Conservation (phyloP, 352 stramenopile genomes). For the Phytophthora tentaculata region DNA sequence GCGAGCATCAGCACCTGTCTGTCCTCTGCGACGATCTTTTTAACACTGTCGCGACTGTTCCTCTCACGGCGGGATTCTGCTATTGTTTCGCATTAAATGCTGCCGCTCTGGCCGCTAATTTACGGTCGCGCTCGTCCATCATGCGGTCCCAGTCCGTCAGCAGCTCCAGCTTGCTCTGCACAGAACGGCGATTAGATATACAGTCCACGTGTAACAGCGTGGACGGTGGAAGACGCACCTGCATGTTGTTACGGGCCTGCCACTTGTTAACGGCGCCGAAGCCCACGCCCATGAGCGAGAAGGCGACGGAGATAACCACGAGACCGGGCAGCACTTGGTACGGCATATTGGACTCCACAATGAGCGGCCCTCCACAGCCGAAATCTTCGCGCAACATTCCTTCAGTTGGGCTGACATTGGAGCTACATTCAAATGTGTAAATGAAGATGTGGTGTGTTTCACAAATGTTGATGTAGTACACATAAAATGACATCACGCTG, state of each 20-base stretch:
- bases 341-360: conserved; percentile 61
- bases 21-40: conserved; percentile 1
- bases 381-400: conserved; percentile 1
- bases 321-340: conserved; percentile 87
- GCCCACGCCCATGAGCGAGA: conserved; percentile 81
- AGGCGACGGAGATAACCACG: conserved; percentile 75
- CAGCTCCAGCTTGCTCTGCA: conserved; percentile 84
- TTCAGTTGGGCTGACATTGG: not conserved
- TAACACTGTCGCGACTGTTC: conserved; percentile 10
- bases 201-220: no score
- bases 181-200: no score
- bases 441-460: no score
- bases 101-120: conserved; percentile 53
- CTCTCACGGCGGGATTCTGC: conserved; percentile 10
- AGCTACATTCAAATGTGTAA: no score
- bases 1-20: no score
- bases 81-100: conserved; percentile 45
- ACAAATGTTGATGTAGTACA: no score
- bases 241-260: conserved; percentile 69
- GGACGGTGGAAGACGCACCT: conserved; percentile 46
- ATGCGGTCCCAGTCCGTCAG: conserved; percentile 83
- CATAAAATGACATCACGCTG: no score
- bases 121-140: conserved; percentile 84
- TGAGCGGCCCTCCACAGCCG: conserved; percentile 16
- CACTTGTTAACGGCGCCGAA: conserved; percentile 80